Base-by-base conservation (phyloP, 2,329 filamentous ascomycete species). In the Lasiodiplodia sp. region DNA sequence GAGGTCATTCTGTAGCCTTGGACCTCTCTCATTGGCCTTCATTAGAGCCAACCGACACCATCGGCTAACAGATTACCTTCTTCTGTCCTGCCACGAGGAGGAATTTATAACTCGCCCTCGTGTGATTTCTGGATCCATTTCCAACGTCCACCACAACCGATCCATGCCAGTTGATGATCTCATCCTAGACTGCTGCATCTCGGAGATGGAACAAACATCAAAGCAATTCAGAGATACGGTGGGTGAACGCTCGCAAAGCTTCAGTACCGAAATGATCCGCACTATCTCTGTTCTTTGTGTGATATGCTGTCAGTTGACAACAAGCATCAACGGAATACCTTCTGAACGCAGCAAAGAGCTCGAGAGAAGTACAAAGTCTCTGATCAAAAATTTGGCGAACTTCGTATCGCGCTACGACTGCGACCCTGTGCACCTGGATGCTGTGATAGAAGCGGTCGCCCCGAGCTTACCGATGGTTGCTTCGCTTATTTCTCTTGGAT, bases 231-330 rank as follows among this genome's bases (percentile, higher is more conserved):
- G 77, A 60, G 77, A 80, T 25, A 76, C 82, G 68, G 76, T 72
- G 34, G 72, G 78, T 47, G 79, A 84, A 21, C 83, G 79, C 53
- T 76, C 79, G n/a, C 79, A 82, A 64, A 80, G 80, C 72, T 78
- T 87, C 18, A 85, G 82, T 28, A 73, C 79, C 7, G 84, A 87
- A 68, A 82, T 85, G 73, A 74, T 87, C 70, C 83, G 84, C 47
- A 80, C 85, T 37, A 68, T 86, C n/a, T 77, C 78, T 6, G 84
- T 82, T n/a, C 79, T 85, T 56, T 85, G 83, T 72, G 78, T 85
- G 23, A 77, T 83, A 25, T 77, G 75, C 28, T 74, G 75, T 18
- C 58, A 68, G 16, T 28, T 65, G 5, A 51, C 67, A 23, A 64
- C 18, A 11, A 28, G 76, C 80, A 67, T 55, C 28, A 8, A 69